Evolutionary conservation across 768 basidiomycete genomes (phyloP), one percentile per base, ranked within the genome.

Genomic region (Saitozyma sp.): DNA sequence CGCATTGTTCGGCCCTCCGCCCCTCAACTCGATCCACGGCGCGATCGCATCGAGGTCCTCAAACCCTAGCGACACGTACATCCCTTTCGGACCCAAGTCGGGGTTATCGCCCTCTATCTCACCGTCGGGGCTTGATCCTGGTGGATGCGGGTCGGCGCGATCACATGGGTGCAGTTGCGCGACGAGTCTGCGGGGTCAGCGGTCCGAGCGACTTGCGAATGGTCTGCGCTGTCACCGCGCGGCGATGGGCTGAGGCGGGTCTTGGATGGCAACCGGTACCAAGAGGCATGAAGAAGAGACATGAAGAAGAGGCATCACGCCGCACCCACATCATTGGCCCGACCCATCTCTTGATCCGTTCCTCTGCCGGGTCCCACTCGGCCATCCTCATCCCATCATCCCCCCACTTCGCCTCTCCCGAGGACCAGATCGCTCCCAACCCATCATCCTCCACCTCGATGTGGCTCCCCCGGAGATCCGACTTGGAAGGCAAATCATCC

Each of bases 241-340:
- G 9, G 14, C 3, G 9, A 29, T 55, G 51, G 40, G 3, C 29
- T 20, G 1, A 19, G 46, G 6, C 11, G 52, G n/a, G 45, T 19
- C 20, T 59, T 9, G 8, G 16, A 38, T 8, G 11, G 17, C 17
- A 10, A 17, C n/a, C n/a, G n/a, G n/a, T n/a, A n/a, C n/a, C n/a
- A n/a, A n/a, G n/a, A n/a, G n/a, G n/a, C n/a, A n/a, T n/a, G n/a
- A n/a, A n/a, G n/a, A n/a, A n/a, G n/a, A n/a, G 43, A 9, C 9
- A 45, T 49, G 45, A 37, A 50, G 5, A 56, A 37, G 39, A 9
- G 50, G 50, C 48, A 54, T 54, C 19, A 40, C 19, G 17, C 8
- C 37, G 39, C 8, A 75, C 75, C 62, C 49, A 78, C 77, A 78
- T 53, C 66, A 78, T 73, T 2, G 77, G 77, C 38, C 77, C 77